A percentile compares a stretch with the other conserved stretches of the same genome.
phyloP scores from a whole-genome alignment of 2,329 filamentous ascomycete genomes.

The Fusarium sp. region DNA sequence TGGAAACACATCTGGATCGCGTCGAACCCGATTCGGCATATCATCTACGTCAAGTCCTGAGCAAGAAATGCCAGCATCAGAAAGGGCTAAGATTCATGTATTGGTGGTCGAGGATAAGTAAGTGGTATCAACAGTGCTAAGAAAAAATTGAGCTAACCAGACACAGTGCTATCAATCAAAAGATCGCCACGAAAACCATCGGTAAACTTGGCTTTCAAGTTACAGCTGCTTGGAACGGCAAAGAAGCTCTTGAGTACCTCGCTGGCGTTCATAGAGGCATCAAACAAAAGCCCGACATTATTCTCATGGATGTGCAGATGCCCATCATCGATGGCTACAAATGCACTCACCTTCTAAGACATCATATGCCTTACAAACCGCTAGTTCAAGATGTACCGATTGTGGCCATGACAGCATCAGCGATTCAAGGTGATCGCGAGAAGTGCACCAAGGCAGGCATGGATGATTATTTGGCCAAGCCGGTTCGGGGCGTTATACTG shows the following conservation, averaged over 20 bases:
- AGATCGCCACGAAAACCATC: constrained; percentile 82
- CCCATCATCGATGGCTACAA: constrained; percentile 82
- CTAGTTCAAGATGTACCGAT: constrained; percentile 75
- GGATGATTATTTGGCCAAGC: constrained; percentile 82
- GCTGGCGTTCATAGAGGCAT: constrained; percentile 63
- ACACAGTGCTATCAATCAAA: constrained; percentile 73
- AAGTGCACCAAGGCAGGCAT: constrained; percentile 80
- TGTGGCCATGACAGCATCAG: constrained; percentile 84
- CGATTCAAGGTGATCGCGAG: constrained; percentile 81
- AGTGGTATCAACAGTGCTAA: constrained; percentile 49
- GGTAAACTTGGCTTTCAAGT: constrained; percentile 79
- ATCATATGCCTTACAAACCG: constrained; percentile 73
- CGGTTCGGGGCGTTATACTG: constrained; percentile 75
- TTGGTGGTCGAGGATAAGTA: constrained; percentile 86
- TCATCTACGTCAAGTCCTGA: constrained; percentile 55
- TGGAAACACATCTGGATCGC: constrained; percentile 40
- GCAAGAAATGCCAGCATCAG: constrained; percentile 64
- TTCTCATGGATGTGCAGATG: constrained; percentile 85
- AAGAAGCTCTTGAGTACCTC: constrained; percentile 82
- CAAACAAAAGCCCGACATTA: constrained; percentile 75
- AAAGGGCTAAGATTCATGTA: constrained; percentile 75
- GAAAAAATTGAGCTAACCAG: constrained; percentile 32
- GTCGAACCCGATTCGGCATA: constrained; percentile 53
- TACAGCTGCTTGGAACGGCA: constrained; percentile 80
- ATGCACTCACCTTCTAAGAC: constrained; percentile 79